Base-by-base conservation (phyloP, 441 rosid genomes). In the Pelargonium fulgidum region DNA sequence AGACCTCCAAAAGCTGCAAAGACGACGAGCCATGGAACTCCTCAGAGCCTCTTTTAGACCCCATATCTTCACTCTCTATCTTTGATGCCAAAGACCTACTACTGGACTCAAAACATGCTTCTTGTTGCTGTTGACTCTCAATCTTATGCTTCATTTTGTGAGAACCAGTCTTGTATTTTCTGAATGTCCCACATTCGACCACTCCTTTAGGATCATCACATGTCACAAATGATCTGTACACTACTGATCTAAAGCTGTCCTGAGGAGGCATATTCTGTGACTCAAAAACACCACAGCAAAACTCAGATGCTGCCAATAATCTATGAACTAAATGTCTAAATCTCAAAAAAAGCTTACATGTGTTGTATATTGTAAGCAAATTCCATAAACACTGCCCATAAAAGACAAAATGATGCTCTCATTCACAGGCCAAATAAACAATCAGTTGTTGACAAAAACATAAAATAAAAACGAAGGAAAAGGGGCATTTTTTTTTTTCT, bases 191-290 rank as follows among this genome's bases (percentile, higher is more conserved):
- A 80, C 91, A 84, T 69, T 93, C 97, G 7, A 91, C 90, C 64
- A 89, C 92, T 59, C 93, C 97, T 77, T 83, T 83, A 12, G 95
- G 86, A 84, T 91, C 99, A 78, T 87, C 89, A 73, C 99, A 93
- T 29, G 86, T 86, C 77, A 88, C 81, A 66, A 91, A 93, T 72
- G 98, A 81, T 85, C 89, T 89, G 74, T 87, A 93, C 65, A 79
- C 88, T 70, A 71, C 77, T 66, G 89, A 84, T 82, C 80, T 79
- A 59, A 84, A 66, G 76, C 82, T 73, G 67, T 84, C 87, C 79
- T 70, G 86, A 71, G 85, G 86, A 72, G 85, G 86, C 99, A 93
- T 93, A 68, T 84, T 79, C 87, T 84, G 70, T 36, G 17, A 68
- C 52, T 70, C 54, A 48, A 41, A 67, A 67, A 50, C 61, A 3